These are phyloP conservation scores for Sugiyamaella marilandica DNA, from an alignment of 805 yeast genomes.

Conservation along the genomic window DNA sequence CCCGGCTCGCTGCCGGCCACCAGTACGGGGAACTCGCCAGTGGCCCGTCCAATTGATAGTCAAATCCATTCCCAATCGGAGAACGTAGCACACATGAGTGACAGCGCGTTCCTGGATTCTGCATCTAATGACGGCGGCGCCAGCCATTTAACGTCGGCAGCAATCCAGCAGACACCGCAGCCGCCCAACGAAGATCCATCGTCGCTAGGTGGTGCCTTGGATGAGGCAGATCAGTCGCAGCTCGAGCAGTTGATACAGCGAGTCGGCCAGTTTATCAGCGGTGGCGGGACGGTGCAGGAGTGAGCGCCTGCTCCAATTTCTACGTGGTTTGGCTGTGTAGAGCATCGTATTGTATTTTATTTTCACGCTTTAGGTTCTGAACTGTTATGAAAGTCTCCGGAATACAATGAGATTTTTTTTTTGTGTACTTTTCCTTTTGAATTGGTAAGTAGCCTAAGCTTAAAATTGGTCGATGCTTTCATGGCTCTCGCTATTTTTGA, in stretches of 20 bases:
- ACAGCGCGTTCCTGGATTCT: background rate
- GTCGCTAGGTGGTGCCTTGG: conserved; percentile 1
- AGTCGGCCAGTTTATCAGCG: conserved; percentile 26
- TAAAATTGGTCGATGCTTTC: no score
- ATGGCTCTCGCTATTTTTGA: no score
- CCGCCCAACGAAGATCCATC: background rate
- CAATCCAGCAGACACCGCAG: conserved; percentile 1
- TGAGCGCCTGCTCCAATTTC: background rate
- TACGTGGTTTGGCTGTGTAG: no score
- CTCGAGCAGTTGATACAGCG: conserved; percentile 27
- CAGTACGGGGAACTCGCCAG: background rate
- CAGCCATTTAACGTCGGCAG: background rate
- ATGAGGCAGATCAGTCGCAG: conserved; percentile 17
- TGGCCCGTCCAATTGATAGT: background rate
- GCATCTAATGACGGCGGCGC: background rate
- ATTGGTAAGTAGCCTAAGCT: no score
- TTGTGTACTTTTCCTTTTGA: no score
- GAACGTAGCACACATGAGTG: background rate
- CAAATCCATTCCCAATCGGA: background rate
- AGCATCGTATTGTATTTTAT: no score
- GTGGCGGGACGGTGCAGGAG: conserved; percentile 1
- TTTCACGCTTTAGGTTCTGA: no score
- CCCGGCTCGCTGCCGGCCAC: background rate
- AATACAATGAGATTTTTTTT: no score
- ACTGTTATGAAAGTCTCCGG: no score